Percentiles rank a stretch among this genome's conserved stretches.
Conservation (phyloP, 192 early-diverging fungal species). For the Glomus cerebriforme region DNA sequence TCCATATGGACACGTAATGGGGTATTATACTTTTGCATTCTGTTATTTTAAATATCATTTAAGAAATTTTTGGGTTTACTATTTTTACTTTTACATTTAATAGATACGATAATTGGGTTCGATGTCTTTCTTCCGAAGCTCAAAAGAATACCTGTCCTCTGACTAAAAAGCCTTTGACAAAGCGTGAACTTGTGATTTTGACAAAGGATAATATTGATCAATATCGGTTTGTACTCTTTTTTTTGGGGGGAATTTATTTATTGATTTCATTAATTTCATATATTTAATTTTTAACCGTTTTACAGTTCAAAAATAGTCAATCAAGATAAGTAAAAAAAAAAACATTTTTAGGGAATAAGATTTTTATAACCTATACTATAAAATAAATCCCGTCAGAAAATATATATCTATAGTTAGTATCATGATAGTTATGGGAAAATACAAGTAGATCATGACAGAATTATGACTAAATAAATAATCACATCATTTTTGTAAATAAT, state of each 20-base stretch:
- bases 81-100: not conserved
- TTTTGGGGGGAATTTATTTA: not conserved
- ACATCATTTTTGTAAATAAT: no score
- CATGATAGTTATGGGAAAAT: no score
- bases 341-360: no score
- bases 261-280: not conserved
- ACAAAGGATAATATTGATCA: constrained; percentile 82
- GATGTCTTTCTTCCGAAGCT: constrained; percentile 79
- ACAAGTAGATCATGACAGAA: no score
- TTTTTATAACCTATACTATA: no score
- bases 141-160: constrained; percentile 89
- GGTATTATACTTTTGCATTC: constrained; percentile 53
- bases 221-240: constrained; percentile 51
- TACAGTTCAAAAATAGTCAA: constrained; percentile 5
- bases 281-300: no score
- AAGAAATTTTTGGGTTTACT: not conserved
- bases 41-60: constrained; percentile 7
- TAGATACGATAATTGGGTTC: constrained; percentile 77
- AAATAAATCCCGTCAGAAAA: no score
- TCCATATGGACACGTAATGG: constrained; percentile 91
- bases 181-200: constrained; percentile 83
- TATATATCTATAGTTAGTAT: no score
- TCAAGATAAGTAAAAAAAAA: not conserved
- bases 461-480: no score
- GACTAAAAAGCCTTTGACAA: constrained; percentile 90